Evolutionary conservation across 176 grass and related monocot genomes (phyloP), one percentile per base, ranked within the genome.

Genomic region (Juncus effusus): DNA sequence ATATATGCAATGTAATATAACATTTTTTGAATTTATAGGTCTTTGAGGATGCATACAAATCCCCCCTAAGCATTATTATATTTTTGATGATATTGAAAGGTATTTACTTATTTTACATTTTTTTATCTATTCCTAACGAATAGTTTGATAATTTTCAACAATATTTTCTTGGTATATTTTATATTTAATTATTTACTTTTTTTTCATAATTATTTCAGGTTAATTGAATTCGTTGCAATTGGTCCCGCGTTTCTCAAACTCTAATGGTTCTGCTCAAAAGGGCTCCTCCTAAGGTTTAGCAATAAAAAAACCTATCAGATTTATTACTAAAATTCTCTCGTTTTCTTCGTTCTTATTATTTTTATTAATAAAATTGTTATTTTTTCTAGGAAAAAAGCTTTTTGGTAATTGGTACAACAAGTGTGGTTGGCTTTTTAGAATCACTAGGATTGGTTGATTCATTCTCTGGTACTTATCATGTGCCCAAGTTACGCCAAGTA

Each of bases 41-140:
- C 64, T 99, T 99, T 66, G 94, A 99, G 80, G 94, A 99, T 82
- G 94, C 94, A 62, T 99, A 99, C 42, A 99, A 83, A 86, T 99
- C 94, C 72, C 88, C 86, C 62, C 78, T 93, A 49, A 93, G 94
- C 69, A 87, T 99, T 71, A 93, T 99, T 79, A 82, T 28, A 28
- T 99, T 86, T 88, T 99, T 75, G 94, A 93, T 65, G 94, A 89
- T 62, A 89, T 99, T 13, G 87, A 90, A 74, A 86, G 87, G 81
- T 76, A 71, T 62, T 12, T 13, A 9, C 55, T 64, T 42, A 3
- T 57, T 45, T 15, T 28, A 28, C 19, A 28, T 63, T 7, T 59
- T 42, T 36, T 72, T 60, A 3, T 53, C 16, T 2, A 59, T 39
- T 3, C 52, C 40, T 35, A 7, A 45, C 28, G 42, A 58, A 42